Conservation (phyloP, 2,329 filamentous ascomycete genomes). For the Paraphaeosphaeria minitans region DNA sequence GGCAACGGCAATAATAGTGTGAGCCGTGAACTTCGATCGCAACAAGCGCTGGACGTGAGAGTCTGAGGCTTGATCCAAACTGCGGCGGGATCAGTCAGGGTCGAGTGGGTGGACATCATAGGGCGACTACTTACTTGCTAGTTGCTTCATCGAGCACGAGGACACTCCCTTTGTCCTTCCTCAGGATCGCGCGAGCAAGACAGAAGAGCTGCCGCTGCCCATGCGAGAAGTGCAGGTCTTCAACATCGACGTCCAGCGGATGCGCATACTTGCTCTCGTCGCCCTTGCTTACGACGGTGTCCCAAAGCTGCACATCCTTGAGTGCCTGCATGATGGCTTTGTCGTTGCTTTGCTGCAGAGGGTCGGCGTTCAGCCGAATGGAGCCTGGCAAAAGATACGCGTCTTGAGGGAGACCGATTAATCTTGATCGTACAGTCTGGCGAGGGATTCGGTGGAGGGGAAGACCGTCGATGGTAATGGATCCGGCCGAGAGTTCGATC, state of each 20-base stretch:
- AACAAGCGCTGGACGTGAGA: constrained; percentile 62
- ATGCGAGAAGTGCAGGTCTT: constrained; percentile 39
- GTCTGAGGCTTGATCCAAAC: constrained; percentile 64
- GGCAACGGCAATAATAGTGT: constrained; percentile 65
- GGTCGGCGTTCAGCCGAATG: constrained; percentile 57
- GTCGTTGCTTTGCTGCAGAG: constrained; percentile 44
- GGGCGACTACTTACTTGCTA: constrained; percentile 30
- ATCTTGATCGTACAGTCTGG: constrained; percentile 52
- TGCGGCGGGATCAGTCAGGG: constrained; percentile 29
- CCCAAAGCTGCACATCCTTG: constrained; percentile 53
- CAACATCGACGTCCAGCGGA: constrained; percentile 38
- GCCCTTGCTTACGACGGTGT: constrained; percentile 43
- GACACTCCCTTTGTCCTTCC: constrained; percentile 30
- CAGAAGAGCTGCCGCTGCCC: constrained; percentile 70
- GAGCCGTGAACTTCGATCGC: constrained; percentile 57
- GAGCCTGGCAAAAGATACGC: constrained; percentile 56
- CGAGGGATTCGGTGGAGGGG: constrained; percentile 53
- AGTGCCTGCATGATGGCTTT: constrained; percentile 52
- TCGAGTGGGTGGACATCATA: not conserved
- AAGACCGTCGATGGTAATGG: constrained; percentile 55
- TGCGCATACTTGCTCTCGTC: constrained; percentile 38
- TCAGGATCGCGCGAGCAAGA: constrained; percentile 63
- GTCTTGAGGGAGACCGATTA: constrained; percentile 59
- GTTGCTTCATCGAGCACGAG: constrained; percentile 44
- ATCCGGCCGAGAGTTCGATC: constrained; percentile 51